Percentiles rank a stretch among this genome's conserved stretches.
Conservation (phyloP, 192 early-diverging fungal species). For the Linnemannia elongata region DNA sequence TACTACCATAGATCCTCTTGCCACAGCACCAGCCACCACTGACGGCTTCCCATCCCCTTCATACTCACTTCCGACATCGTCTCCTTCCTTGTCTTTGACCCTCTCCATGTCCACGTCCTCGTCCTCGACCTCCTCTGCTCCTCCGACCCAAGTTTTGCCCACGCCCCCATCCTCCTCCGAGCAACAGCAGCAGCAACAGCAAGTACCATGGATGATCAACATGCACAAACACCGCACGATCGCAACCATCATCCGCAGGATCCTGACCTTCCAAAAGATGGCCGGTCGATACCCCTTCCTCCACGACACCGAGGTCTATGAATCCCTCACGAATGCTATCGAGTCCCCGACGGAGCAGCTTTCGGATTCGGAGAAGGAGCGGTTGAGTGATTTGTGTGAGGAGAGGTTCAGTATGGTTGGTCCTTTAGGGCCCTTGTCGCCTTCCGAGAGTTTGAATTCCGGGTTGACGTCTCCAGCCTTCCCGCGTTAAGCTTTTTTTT, state of each 20-base stretch:
- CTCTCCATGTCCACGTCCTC: not conserved
- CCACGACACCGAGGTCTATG: constrained; percentile 51
- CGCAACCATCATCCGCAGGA: constrained; percentile 70
- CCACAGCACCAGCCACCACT: not conserved
- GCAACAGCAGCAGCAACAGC: not conserved
- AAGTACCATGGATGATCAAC: constrained; percentile 59
- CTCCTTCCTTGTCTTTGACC: not conserved
- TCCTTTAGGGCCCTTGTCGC: no score
- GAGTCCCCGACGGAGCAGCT: constrained; percentile 15
- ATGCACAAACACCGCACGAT: constrained; percentile 70
- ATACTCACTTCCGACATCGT: not conserved
- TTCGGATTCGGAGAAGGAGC: constrained; percentile 25
- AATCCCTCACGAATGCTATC: constrained; percentile 32
- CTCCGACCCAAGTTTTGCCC: not conserved
- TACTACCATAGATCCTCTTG: not conserved
- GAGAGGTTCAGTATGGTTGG: constrained; percentile 1
- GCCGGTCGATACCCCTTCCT: constrained; percentile 66
- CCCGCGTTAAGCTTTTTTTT: not conserved
- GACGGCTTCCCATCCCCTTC: not conserved
- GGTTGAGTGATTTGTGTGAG: constrained; percentile 52
- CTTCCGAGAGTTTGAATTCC: not conserved
- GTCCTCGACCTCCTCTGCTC: not conserved
- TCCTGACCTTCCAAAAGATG: constrained; percentile 68
- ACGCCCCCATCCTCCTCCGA: not conserved
- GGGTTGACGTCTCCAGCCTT: not conserved